phyloP scores from a whole-genome alignment of 106 monocot species.

The Dendrobium nobile region DNA sequence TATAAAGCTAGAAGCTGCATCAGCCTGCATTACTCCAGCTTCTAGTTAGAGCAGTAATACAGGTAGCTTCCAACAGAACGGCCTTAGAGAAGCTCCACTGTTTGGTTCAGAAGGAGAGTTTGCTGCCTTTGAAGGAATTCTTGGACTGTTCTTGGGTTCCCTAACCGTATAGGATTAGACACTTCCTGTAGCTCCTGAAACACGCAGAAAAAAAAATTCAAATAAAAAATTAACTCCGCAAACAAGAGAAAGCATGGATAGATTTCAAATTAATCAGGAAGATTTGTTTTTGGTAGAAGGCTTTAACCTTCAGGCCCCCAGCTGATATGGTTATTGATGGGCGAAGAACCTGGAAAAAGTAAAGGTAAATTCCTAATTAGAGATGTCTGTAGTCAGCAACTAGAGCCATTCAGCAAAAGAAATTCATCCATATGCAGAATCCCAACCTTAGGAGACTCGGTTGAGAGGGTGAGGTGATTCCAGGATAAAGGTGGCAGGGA shows the following conservation, averaged over 20 bases:
- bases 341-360: conserved; percentile 1
- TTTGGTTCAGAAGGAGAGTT: background rate
- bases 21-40: background rate
- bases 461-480: conserved; percentile 4
- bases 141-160: background rate
- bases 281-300: too few species aligned
- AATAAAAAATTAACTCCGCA: background rate
- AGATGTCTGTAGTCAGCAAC: background rate
- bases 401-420: background rate
- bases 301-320: conserved; percentile 5
- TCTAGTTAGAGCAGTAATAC: background rate
- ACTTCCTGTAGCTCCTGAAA: conserved; percentile 9
- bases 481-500: conserved; percentile 1
- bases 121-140: background rate
- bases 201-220: background rate
- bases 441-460: conserved; percentile 1
- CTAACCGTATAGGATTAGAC: background rate
- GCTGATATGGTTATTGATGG: conserved; percentile 1
- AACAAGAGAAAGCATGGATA: too few species aligned
- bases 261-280: too few species aligned
- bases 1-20: too few species aligned
- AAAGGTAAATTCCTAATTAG: background rate
- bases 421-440: background rate
- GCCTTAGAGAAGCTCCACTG: background rate
- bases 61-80: conserved; percentile 3